Evolutionary conservation across 306 rosid species (phyloP).

Genomic region (Echinosophora koreensis): DNA sequence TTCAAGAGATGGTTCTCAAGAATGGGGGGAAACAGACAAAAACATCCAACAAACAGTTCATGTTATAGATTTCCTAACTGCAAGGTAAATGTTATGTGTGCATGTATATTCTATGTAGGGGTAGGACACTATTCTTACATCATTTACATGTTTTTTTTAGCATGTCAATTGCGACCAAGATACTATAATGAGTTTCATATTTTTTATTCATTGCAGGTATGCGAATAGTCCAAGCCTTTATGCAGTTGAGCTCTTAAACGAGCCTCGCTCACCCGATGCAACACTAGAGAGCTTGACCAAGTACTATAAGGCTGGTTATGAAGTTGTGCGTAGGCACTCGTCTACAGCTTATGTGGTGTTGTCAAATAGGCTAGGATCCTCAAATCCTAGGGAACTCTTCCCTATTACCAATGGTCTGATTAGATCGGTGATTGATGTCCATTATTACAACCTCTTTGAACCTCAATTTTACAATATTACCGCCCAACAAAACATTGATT

Average conservation of each 20-base stretch:
- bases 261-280: conserved; percentile 70
- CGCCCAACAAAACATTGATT: conserved; percentile 70
- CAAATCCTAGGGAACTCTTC: conserved; percentile 61
- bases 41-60: conserved; percentile 67
- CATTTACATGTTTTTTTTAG: not conserved
- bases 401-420: conserved; percentile 59
- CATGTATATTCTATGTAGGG: not conserved
- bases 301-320: conserved; percentile 71
- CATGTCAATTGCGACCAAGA: not conserved
- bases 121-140: not conserved
- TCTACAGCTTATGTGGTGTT: conserved; percentile 61
- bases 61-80: conserved; percentile 73
- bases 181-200: not conserved
- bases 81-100: conserved; percentile 56
- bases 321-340: conserved; percentile 67
- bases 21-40: conserved; percentile 73
- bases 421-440: conserved; percentile 69
- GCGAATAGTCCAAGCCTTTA: conserved; percentile 63
- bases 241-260: conserved; percentile 80
- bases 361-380: conserved; percentile 64
- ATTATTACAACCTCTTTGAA: conserved; percentile 72
- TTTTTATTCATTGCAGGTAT: conserved; percentile 53
- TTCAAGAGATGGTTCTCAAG: conserved; percentile 74
- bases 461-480: conserved; percentile 45
- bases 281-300: conserved; percentile 58